Percentiles rank a stretch among this genome's conserved stretches.
phyloP scores from a whole-genome alignment of 2,329 filamentous ascomycete genomes.

The Alternaria dauci region DNA sequence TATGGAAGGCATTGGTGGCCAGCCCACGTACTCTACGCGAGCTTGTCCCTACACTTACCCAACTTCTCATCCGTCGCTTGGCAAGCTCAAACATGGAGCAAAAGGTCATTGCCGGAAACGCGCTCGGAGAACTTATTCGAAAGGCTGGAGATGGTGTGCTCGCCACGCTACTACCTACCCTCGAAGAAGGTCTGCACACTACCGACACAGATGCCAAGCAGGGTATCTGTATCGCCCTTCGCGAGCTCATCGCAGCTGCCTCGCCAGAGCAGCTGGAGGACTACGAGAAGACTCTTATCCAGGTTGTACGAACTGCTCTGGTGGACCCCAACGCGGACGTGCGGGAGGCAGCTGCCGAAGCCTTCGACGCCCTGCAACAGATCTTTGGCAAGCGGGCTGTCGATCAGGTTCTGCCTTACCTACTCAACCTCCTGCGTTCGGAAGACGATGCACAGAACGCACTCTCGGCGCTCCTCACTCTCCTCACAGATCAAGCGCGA shows the following conservation, averaged over 20 bases:
- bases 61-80: constrained; percentile 91
- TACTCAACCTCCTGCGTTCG: constrained; percentile 86
- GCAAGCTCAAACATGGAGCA: constrained; percentile 98
- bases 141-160: constrained; percentile 96
- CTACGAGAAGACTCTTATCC: constrained; percentile 93
- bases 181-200: constrained; percentile 90
- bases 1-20: constrained; percentile 97
- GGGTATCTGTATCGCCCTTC: constrained; percentile 95
- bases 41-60: constrained; percentile 90
- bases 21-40: constrained; percentile 93
- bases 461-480: constrained; percentile 86
- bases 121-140: constrained; percentile 93
- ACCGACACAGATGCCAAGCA: constrained; percentile 93
- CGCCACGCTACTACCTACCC: constrained; percentile 83
- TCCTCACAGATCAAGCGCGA: constrained; percentile 90
- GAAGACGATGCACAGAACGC: constrained; percentile 91
- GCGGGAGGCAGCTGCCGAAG: constrained; percentile 93
- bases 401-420: constrained; percentile 91
- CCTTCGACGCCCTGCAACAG: constrained; percentile 93
- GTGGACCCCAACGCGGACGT: constrained; percentile 91
- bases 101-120: constrained; percentile 97
- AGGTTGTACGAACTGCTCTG: constrained; percentile 89
- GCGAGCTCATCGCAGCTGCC: constrained; percentile 90
- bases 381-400: constrained; percentile 93
- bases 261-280: constrained; percentile 89